Percentiles rank a stretch among this genome's conserved stretches.
Evolutionary conservation across 768 basidiomycete genomes (phyloP).

Genomic region (Gelatoporia subvermispora): DNA sequence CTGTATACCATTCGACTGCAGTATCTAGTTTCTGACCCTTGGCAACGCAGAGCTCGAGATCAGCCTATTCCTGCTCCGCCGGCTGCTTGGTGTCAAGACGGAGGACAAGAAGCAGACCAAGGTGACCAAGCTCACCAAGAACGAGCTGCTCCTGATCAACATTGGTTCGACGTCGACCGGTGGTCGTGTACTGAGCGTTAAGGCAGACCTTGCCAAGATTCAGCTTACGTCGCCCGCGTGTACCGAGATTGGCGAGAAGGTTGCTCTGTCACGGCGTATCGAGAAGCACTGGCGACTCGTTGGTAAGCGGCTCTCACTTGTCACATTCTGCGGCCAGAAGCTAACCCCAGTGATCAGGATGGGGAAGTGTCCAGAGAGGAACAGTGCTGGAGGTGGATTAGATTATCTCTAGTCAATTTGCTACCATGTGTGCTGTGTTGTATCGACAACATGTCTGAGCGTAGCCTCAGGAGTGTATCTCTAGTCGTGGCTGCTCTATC

Average conservation of each 20-base stretch:
- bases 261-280: constrained; percentile 88
- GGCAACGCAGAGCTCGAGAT: constrained; percentile 73
- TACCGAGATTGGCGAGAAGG: constrained; percentile 96
- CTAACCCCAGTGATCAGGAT: constrained; percentile 30
- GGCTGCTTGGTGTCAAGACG: constrained; percentile 95
- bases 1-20: not conserved
- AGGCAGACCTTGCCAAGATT: constrained; percentile 92
- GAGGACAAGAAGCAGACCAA: constrained; percentile 99
- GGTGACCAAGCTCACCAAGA: constrained; percentile 85
- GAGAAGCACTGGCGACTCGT: constrained; percentile 99
- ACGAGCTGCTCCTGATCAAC: constrained; percentile 92
- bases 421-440: constrained; percentile 4
- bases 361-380: constrained; percentile 83
- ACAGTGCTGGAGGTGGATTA: constrained; percentile 78
- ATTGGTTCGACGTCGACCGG: constrained; percentile 98
- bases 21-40: not conserved
- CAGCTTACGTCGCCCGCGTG: constrained; percentile 92
- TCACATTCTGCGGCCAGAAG: not conserved
- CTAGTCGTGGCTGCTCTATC: too few relatives aligned
- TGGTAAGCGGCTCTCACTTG: constrained; percentile 46
- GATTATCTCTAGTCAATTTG: too few relatives aligned
- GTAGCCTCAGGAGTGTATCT: too few relatives aligned
- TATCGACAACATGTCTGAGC: not conserved
- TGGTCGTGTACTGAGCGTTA: constrained; percentile 89
- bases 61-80: constrained; percentile 89